phyloP scores from a whole-genome alignment of 306 rosid genomes.

The Vachellia pachyceras region DNA sequence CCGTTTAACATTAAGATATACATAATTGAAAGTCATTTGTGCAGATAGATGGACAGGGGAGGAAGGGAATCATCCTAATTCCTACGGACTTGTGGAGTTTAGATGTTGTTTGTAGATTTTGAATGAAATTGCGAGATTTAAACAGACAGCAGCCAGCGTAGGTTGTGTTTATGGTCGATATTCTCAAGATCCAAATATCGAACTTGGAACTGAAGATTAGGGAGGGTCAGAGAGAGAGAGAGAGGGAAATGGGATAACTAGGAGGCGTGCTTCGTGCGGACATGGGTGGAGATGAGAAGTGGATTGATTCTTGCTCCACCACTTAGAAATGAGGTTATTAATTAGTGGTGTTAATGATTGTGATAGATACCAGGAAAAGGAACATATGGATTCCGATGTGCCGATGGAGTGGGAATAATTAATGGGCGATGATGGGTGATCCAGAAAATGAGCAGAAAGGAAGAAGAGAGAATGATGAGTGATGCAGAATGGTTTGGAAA shows the following conservation, averaged over 20 bases:
- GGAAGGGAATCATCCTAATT: not conserved
- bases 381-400: not conserved
- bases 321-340: not conserved
- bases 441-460: not conserved
- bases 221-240: not conserved
- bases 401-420: not conserved
- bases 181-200: not conserved
- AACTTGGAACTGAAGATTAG: not conserved
- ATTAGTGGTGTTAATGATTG: not conserved
- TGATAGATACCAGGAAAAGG: not conserved
- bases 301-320: not conserved
- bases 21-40: not conserved
- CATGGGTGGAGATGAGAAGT: not conserved
- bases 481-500: slow-evolving; percentile 10
- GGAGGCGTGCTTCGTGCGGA: slow-evolving; percentile 3
- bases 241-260: not conserved
- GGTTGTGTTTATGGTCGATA: not conserved
- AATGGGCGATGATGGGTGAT: not conserved
- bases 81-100: not conserved
- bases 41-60: not conserved
- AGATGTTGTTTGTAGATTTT: not conserved
- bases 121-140: not conserved
- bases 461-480: not conserved
- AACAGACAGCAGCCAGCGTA: not conserved
- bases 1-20: not conserved